Conservation (phyloP, 73 alveolate species). For the Chromera velia region DNA sequence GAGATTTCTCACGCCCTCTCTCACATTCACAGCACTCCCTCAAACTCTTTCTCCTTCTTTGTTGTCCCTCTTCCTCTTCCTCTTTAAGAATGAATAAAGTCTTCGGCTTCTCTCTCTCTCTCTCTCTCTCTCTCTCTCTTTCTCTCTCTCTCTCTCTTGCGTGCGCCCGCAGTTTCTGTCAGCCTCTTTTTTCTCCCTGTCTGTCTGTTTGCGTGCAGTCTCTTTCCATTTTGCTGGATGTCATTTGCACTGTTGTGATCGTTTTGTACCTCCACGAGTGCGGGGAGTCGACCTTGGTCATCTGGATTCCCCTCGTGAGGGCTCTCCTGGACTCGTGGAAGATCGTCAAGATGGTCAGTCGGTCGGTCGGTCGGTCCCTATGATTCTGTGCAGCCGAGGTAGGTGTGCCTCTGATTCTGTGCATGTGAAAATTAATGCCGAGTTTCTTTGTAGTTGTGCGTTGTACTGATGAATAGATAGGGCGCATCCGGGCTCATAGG, state of each 20-base stretch:
- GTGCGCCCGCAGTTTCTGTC: neutral
- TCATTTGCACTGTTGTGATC: slow-evolving; percentile 40
- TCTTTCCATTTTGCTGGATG: slow-evolving; percentile 34
- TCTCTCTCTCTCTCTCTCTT: neutral
- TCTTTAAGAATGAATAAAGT: no score
- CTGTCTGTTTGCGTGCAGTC: slow-evolving; percentile 21
- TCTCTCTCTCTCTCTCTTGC: neutral
- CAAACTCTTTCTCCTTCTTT: no score
- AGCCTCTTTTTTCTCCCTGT: neutral
- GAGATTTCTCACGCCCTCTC: no score
- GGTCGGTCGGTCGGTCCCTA: neutral
- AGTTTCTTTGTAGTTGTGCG: no score
- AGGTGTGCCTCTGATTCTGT: no score
- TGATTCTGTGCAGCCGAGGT: no score
- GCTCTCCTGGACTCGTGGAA: neutral
- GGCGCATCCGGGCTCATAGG: no score
- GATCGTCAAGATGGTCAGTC: neutral
- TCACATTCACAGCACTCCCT: no score
- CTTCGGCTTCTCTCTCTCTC: neutral
- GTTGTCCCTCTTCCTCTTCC: no score
- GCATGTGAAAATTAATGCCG: no score
- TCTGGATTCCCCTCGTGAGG: neutral
- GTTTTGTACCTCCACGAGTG: slow-evolving; percentile 54
- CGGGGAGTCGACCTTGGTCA: slow-evolving; percentile 50
- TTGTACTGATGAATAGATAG: no score